A percentile compares a stretch with the other conserved stretches of the same genome.
These are phyloP conservation scores for Epichloe sylvatica DNA, from an alignment of 2,329 filamentous ascomycete species.

Conservation along the genomic window DNA sequence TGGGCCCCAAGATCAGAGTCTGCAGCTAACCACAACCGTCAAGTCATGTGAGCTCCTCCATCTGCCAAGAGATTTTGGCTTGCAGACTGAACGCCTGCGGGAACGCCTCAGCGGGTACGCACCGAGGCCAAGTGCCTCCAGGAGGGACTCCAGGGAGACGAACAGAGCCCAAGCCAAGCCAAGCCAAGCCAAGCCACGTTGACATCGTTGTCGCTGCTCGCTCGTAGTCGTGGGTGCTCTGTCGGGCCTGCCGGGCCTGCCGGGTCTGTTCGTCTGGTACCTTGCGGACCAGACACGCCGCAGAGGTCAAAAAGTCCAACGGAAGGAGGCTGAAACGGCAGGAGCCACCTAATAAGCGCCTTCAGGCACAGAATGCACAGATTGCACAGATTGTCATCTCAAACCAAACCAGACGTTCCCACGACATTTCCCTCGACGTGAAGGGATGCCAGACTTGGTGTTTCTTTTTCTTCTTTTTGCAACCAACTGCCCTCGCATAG, in stretches of 20 bases:
- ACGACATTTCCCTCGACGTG: neutral
- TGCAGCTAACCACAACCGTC: no score
- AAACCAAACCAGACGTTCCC: neutral
- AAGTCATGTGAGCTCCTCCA: neutral
- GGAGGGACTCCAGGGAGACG: no score
- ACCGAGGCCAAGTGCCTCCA: no score
- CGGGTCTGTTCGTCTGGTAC: neutral
- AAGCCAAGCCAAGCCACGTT: no score
- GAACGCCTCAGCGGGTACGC: no score
- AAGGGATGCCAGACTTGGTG: neutral
- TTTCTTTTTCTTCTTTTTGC: neutral
- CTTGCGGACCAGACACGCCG: no score
- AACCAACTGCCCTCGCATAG: neutral
- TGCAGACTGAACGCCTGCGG: neutral
- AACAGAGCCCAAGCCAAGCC: neutral
- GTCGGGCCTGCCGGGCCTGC: no score
- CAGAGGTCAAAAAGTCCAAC: neutral
- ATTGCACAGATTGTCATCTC: neutral
- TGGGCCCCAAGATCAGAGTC: no score
- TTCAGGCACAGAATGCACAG: neutral
- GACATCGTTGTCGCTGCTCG: no score
- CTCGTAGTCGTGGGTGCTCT: no score
- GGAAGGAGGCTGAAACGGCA: neutral
- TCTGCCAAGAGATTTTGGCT: neutral
- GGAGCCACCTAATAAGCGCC: neutral